Evolutionary conservation across 2,329 filamentous ascomycete species (phyloP).

Genomic region (Aspergillaceae sp.): DNA sequence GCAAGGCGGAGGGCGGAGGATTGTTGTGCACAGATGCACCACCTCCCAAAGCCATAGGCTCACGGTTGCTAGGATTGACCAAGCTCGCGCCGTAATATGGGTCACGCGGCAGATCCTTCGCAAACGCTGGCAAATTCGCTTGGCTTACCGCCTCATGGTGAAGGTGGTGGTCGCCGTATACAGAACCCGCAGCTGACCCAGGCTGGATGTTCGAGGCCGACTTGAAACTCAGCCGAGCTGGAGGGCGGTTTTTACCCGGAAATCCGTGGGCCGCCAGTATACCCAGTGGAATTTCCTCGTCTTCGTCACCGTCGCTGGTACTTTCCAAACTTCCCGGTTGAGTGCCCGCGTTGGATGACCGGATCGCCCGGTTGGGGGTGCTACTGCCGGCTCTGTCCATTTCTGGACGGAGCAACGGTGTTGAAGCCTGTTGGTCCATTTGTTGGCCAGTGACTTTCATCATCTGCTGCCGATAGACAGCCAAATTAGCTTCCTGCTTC

Average conservation of each 20-base stretch:
- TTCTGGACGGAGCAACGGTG: constrained; percentile 45
- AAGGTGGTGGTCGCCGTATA: constrained; percentile 36
- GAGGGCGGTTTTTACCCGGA: constrained; percentile 67
- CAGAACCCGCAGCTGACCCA: constrained; percentile 48
- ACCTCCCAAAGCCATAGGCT: constrained; percentile 63
- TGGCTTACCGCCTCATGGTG: constrained; percentile 28
- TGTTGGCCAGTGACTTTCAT: constrained; percentile 91
- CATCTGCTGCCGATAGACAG: constrained; percentile 88
- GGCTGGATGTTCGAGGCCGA: constrained; percentile 65
- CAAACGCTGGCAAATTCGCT: constrained; percentile 66
- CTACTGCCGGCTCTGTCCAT: constrained; percentile 52
- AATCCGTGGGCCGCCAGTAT: constrained; percentile 87
- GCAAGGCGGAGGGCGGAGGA: constrained; percentile 34
- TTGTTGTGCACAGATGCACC: constrained; percentile 40
- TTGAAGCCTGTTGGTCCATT: constrained; percentile 60
- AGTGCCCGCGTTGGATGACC: constrained; percentile 28
- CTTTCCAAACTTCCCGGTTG: constrained; percentile 32
- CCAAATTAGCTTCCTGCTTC: constrained; percentile 84
- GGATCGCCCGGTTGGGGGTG: constrained; percentile 50
- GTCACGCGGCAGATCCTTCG: constrained; percentile 70
- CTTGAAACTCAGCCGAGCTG: constrained; percentile 56
- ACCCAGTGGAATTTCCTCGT: constrained; percentile 78
- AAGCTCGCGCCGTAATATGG: constrained; percentile 75
- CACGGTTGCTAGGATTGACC: constrained; percentile 62
- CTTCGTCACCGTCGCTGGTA: constrained; percentile 59